Percentiles rank a stretch among this genome's conserved stretches.
Conservation (phyloP, 768 basidiomycete species). For the Rhodotorula paludigena region DNA sequence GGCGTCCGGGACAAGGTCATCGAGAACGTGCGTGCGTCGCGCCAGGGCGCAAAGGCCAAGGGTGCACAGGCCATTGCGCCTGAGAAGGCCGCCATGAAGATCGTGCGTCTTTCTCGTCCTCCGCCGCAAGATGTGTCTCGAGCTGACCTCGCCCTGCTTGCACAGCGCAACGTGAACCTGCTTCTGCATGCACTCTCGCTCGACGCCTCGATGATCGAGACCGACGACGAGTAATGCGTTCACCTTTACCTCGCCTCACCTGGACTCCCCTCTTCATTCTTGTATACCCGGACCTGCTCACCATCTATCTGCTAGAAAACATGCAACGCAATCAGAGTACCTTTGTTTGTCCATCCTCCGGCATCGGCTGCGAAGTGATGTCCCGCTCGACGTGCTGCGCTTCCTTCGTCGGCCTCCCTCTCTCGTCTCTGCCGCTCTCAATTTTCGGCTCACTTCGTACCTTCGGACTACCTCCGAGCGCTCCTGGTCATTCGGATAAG, state of each 20-base stretch:
- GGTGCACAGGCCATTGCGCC: slow-evolving; percentile 48
- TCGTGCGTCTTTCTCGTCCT: slow-evolving; percentile 18
- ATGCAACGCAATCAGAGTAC: not conserved
- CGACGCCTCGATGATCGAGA: slow-evolving; percentile 40
- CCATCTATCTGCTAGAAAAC: not conserved
- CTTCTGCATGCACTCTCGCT: slow-evolving; percentile 49
- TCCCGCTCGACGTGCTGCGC: no score
- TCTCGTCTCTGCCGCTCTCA: no score
- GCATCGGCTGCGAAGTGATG: no score
- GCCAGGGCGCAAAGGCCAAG: slow-evolving; percentile 1
- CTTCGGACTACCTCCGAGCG: no score
- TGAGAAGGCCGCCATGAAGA: slow-evolving; percentile 69
- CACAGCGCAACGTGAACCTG: slow-evolving; percentile 86
- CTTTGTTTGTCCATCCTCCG: not conserved
- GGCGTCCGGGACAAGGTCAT: slow-evolving; percentile 86
- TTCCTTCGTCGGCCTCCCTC: no score
- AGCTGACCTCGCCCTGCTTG: not conserved
- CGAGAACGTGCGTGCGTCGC: slow-evolving; percentile 60
- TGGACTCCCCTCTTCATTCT: not conserved
- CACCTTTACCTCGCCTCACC: not conserved
- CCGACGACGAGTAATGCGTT: slow-evolving; percentile 23
- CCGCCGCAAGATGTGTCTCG: no score
- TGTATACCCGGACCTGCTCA: not conserved
- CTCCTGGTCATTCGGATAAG: no score
- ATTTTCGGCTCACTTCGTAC: no score